Evolutionary conservation across 257 asterid species (phyloP), one percentile per base, ranked within the genome.

Genomic region (Anisodus acutangulus): DNA sequence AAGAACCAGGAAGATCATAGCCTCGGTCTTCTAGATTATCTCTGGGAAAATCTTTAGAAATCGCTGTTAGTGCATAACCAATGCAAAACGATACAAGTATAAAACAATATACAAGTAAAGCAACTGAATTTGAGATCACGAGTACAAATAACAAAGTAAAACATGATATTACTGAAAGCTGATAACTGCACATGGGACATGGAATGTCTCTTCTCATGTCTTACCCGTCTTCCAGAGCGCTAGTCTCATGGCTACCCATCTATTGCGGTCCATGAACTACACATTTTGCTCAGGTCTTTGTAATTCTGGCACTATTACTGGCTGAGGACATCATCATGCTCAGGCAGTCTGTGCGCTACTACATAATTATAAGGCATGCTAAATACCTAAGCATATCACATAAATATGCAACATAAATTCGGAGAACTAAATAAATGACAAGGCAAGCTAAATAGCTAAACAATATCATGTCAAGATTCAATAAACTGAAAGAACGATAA

Each of bases 271-370:
- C 9, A 62, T 62, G 68, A 37, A 62, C 68, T 62, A 19, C 7
- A 6, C 22, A 19, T 62, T 6, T 62, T 19, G 3, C 68, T 37
- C 3, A 3, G 68, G 37, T 62, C 37, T 62, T 12, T n/a, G 39
- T 19, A 62, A 19, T 62, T 19, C 39, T 62, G 15, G 13, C 37
- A 62, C 68, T 19, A 62, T 13, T 19, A 62, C 9, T 64, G 71
- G 71, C 71, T 64, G 16, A 11, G 16, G 72, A 66, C 72, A 31
- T 66, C 45, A 66, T 66, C 72, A 66, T 66, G n/a, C 45, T 12
- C 72, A 31, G 45, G 72, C n/a, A 64, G 31, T 66, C 45, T 66
- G 12, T 31, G 70, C 3, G 6, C 72, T 66, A 31, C n/a, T 31
- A 31, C 16, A 15, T 31, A 66, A 12, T 31, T 43, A 26, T 22